Percentiles rank a stretch among this genome's conserved stretches.
phyloP scores from a whole-genome alignment of 108 stramenopile genomes.

The Poteriospumella lacustris region DNA sequence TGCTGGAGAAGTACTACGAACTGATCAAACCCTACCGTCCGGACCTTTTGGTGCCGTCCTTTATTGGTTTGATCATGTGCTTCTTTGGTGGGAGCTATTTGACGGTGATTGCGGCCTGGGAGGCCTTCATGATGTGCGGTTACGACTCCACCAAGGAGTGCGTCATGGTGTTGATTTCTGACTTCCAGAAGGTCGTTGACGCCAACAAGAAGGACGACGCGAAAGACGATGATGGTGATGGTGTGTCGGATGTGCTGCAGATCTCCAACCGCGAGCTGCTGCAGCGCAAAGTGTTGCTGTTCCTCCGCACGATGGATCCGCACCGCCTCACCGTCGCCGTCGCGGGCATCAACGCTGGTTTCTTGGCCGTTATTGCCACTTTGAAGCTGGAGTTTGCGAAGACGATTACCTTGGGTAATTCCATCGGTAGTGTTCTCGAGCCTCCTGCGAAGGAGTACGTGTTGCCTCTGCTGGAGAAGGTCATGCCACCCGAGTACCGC shows the following conservation, averaged over 20 bases:
- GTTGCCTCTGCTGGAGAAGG: conserved; percentile 58
- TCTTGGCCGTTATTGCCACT: conserved; percentile 79
- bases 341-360: conserved; percentile 47
- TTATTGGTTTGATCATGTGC: conserved; percentile 64
- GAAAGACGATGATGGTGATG: conserved; percentile 72
- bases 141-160: conserved; percentile 59
- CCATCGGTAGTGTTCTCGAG: conserved; percentile 71
- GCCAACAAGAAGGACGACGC: conserved; percentile 81
- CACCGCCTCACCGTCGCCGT: conserved; percentile 49
- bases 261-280: conserved; percentile 61
- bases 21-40: background rate
- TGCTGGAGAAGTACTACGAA: conserved; percentile 19
- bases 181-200: conserved; percentile 63
- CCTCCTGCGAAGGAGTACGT: conserved; percentile 61
- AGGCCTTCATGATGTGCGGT: conserved; percentile 79
- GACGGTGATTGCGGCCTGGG: conserved; percentile 76
- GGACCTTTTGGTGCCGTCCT: conserved; percentile 30
- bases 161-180: conserved; percentile 58
- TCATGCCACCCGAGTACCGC: conserved; percentile 69
- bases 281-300: conserved; percentile 71
- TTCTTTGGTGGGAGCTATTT: conserved; percentile 92
- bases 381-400: conserved; percentile 52
- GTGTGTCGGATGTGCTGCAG: conserved; percentile 65
- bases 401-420: conserved; percentile 71
- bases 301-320: conserved; percentile 77